These are phyloP conservation scores for Polygonum maritimum DNA, from an alignment of 148 eudicot genomes.

Conservation along the genomic window DNA sequence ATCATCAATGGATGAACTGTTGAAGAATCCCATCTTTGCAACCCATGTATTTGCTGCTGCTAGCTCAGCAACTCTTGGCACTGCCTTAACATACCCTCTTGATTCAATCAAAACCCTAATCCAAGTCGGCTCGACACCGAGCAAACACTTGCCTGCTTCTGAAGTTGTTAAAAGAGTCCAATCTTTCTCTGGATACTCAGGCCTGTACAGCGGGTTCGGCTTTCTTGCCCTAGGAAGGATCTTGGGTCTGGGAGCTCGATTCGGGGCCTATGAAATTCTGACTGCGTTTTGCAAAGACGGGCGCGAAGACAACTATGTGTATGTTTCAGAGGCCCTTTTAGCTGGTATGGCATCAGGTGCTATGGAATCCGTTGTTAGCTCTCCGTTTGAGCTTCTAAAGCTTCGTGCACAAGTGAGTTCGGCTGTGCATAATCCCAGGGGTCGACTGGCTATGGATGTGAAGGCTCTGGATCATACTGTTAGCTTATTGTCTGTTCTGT, in stretches of 20 bases:
- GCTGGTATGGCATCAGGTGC: constrained; percentile 79
- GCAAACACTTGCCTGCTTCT: constrained; percentile 37
- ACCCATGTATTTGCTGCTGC: constrained; percentile 66
- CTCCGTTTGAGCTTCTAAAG: constrained; percentile 85
- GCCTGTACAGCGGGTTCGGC: constrained; percentile 63
- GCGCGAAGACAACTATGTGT: constrained; percentile 57
- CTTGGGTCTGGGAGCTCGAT: constrained; percentile 67
- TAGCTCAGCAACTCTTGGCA: constrained; percentile 49
- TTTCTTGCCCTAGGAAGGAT: constrained; percentile 68
- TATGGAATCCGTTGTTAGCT: constrained; percentile 54
- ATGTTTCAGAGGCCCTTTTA: constrained; percentile 71
- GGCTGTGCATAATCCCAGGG: constrained; percentile 32
- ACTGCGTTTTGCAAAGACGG: constrained; percentile 86
- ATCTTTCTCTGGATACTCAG: constrained; percentile 57
- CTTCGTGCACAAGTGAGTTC: constrained; percentile 79
- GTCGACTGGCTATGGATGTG: constrained; percentile 24
- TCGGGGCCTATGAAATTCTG: constrained; percentile 72
- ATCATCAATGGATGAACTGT: constrained; percentile 51
- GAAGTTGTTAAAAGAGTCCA: constrained; percentile 51
- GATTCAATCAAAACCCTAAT: constrained; percentile 69
- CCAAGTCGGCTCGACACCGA: constrained; percentile 69
- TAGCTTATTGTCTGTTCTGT: constrained; percentile 57
- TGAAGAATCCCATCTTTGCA: constrained; percentile 54
- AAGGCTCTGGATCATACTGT: constrained; percentile 49
- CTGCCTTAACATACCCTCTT: constrained; percentile 64